Conservation (phyloP, 306 rosid genomes). For the Acacia melanoxylon region DNA sequence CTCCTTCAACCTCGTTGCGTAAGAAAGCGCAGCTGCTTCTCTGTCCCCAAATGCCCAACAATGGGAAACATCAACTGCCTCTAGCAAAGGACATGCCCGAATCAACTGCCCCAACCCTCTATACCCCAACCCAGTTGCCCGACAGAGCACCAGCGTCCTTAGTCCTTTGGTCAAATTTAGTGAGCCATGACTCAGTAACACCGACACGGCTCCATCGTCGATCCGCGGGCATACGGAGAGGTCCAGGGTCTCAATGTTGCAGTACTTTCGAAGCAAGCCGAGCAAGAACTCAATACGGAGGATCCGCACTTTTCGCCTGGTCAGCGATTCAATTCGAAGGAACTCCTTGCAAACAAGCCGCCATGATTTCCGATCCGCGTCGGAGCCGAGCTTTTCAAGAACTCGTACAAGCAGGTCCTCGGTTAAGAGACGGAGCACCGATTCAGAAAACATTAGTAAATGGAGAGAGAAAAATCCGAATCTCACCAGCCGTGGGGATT, state of each 20-base stretch:
- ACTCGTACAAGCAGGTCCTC: slow-evolving; percentile 53
- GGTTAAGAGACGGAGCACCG: slow-evolving; percentile 37
- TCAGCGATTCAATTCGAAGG: slow-evolving; percentile 41
- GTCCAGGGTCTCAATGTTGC: slow-evolving; percentile 48
- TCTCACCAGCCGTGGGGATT: background rate
- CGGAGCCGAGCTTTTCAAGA: slow-evolving; percentile 26
- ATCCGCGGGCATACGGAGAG: slow-evolving; percentile 59
- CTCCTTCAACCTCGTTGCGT: slow-evolving; percentile 48
- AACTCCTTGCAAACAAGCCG: slow-evolving; percentile 62
- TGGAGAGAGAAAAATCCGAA: background rate
- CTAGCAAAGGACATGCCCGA: slow-evolving; percentile 46
- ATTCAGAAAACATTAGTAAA: slow-evolving; percentile 29
- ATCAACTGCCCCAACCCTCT: slow-evolving; percentile 47
- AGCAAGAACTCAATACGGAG: slow-evolving; percentile 55
- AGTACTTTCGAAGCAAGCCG: slow-evolving; percentile 33
- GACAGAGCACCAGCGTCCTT: slow-evolving; percentile 45
- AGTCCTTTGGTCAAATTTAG: slow-evolving; percentile 47
- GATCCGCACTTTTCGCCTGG: slow-evolving; percentile 42
- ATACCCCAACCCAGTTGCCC: slow-evolving; percentile 55
- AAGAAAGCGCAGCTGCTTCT: slow-evolving; percentile 58
- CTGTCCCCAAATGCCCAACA: slow-evolving; percentile 60
- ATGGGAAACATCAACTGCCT: slow-evolving; percentile 54
- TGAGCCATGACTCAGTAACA: slow-evolving; percentile 40
- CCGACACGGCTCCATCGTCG: slow-evolving; percentile 40
- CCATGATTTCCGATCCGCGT: slow-evolving; percentile 49